Base-by-base conservation (phyloP, 441 rosid species). In the Erodium texanum region DNA sequence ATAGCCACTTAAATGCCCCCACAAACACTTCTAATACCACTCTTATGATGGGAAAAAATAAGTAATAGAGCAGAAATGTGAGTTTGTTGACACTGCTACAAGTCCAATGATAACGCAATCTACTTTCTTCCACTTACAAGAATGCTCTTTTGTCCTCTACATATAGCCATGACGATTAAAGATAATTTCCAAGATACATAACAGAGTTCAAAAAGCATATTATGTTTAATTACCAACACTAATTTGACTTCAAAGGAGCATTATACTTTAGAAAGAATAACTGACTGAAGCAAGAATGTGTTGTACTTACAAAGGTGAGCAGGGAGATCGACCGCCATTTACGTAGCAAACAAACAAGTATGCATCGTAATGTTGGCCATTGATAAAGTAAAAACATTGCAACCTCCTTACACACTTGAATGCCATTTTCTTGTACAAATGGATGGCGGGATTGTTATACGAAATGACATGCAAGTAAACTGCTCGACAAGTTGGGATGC, bases 381-480 rank as follows among this genome's bases (percentile, higher is more conserved):
- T 86, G 80, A 93, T 91, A 45, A 91, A 74, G 77, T 93, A 93
- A 79, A 93, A 93, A 54, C 89, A 89, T 45, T 79, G 89, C 81
- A 93, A 72, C 64, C 82, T 82, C 77, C 87, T 77, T 7, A 88
- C 77, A 74, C 93, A 89, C 78, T 84, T 85, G 85, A 93, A 93
- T 24, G 87, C 83, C 97, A 93, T 86, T 84, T 90, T 93, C 74
- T 85, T 82, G 83, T 93, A 93, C 74, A 93, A 74, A 74, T 81
- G 80, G 72, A 93, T 91, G 64, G 99, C 99, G 5, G 96, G 84
- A 73, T 79, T 84, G 79, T 93, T 93, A 79, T 93, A 90, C 54
- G 97, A 87, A 75, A 93, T 91, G 73, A 93, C 99, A 71, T 93
- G 99, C 86, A 93, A 82, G 79, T 93, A 93, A 69, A 87, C 86